phyloP scores from a whole-genome alignment of 2,329 filamentous ascomycete species.

The Endothia cerciana region DNA sequence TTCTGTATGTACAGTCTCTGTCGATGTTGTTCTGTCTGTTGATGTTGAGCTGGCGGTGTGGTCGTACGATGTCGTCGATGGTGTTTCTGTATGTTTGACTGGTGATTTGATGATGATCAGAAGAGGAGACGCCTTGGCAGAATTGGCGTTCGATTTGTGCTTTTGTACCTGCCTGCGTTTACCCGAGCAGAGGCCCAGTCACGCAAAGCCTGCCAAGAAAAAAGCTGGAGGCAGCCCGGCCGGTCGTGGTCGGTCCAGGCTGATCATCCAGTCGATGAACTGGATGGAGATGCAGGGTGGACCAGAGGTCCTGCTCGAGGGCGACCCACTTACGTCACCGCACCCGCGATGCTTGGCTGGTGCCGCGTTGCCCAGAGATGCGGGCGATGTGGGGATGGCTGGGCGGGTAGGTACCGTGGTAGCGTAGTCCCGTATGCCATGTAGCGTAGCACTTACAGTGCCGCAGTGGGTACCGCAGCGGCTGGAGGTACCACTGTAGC shows the following conservation, averaged over 20 bases:
- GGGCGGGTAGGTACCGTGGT: slow-evolving; percentile 2
- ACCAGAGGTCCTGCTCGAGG: background rate
- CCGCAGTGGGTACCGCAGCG: too few species aligned
- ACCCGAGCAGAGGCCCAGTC: background rate
- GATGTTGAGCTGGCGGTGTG: background rate
- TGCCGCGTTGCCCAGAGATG: slow-evolving; percentile 1
- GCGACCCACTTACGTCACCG: slow-evolving; percentile 5
- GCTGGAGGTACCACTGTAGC: too few species aligned
- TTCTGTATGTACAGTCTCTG: background rate
- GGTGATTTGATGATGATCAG: background rate
- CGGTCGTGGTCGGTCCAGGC: background rate
- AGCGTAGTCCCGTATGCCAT: too few species aligned
- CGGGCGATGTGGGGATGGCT: background rate
- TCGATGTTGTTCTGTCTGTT: background rate
- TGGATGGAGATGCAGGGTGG: background rate
- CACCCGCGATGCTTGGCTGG: background rate
- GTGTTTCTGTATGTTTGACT: background rate
- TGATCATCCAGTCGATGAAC: too few species aligned
- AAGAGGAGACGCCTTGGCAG: slow-evolving; percentile 1
- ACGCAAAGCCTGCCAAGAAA: background rate
- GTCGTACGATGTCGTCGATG: background rate
- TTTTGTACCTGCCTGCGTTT: slow-evolving; percentile 1
- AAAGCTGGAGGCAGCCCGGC: slow-evolving; percentile 5
- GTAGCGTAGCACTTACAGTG: background rate
- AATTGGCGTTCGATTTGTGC: background rate